Evolutionary conservation across 164 flowering plant species (phyloP).

Genomic region (Vitis rotundifolia): DNA sequence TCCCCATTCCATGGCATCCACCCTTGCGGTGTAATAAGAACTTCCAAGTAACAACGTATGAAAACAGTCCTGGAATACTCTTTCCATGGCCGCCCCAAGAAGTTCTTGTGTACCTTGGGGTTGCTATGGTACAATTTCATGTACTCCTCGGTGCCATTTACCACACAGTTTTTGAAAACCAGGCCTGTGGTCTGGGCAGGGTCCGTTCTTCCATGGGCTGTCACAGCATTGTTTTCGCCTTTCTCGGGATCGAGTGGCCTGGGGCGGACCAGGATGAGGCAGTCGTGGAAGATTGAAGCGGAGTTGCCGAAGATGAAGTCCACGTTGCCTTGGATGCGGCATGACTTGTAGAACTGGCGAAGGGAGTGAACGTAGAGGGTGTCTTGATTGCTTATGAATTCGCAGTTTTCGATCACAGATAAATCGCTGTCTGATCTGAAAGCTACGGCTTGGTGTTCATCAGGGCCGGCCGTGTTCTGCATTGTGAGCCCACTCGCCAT

Average conservation of each 20-base stretch:
- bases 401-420: neutral
- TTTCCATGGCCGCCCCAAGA: constrained; percentile 27
- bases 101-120: no score
- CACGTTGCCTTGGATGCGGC: constrained; percentile 21
- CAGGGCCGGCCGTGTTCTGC: no score
- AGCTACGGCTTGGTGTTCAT: no score
- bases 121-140: no score
- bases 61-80: constrained; percentile 18
- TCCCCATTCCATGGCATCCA: constrained; percentile 13
- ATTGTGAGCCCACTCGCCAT: no score
- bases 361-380: constrained; percentile 19
- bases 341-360: constrained; percentile 22
- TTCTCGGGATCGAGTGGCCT: constrained; percentile 3
- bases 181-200: constrained; percentile 24
- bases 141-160: constrained; percentile 4
- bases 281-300: constrained; percentile 17
- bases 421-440: no score
- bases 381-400: constrained; percentile 22
- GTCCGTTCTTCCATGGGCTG: constrained; percentile 24
- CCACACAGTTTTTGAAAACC: constrained; percentile 11
- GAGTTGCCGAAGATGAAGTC: constrained; percentile 29
- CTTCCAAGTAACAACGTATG: constrained; percentile 31
- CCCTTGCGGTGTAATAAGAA: constrained; percentile 22
- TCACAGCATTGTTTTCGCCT: constrained; percentile 20
- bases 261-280: constrained; percentile 17